Evolutionary conservation across 352 stramenopile genomes (phyloP).

Genomic region (Globisporangium perplexum): DNA sequence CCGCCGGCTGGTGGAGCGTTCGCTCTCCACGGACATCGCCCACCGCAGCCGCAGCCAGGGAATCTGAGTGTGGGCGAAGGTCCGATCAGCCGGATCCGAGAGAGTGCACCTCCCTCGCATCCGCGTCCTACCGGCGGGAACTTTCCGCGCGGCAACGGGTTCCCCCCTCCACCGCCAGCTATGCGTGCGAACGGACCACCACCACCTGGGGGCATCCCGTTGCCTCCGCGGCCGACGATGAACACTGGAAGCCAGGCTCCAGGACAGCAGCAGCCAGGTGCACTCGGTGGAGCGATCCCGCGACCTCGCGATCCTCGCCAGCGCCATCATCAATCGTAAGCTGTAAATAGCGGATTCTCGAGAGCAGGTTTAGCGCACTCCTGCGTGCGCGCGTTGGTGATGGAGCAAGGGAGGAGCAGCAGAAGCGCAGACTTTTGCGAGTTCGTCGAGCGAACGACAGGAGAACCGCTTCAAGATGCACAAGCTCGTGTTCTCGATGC

Average conservation of each 20-base stretch:
- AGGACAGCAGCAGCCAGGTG: background rate
- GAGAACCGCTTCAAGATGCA: constrained; percentile 14
- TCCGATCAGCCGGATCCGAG: background rate
- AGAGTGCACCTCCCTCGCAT: constrained; percentile 1
- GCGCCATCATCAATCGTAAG: constrained; percentile 2
- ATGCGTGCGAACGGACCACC: background rate
- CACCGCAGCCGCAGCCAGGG: background rate
- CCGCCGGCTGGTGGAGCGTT: background rate
- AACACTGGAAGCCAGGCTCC: background rate
- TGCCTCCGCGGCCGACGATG: background rate
- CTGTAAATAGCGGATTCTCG: no score
- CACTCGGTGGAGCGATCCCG: background rate
- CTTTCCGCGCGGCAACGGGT: background rate
- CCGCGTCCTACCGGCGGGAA: background rate
- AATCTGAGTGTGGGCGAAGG: background rate
- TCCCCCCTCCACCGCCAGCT: background rate
- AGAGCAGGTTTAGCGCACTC: no score
- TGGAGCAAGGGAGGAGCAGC: no score
- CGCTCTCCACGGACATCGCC: background rate
- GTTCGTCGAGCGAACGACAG: background rate
- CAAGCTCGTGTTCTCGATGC: constrained; percentile 56
- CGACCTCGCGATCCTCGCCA: constrained; percentile 15
- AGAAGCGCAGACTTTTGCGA: no score
- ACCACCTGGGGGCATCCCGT: background rate
- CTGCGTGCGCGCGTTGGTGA: no score